Evolutionary conservation across 768 basidiomycete genomes (phyloP).

Genomic region (Pisolithus marmoratus): DNA sequence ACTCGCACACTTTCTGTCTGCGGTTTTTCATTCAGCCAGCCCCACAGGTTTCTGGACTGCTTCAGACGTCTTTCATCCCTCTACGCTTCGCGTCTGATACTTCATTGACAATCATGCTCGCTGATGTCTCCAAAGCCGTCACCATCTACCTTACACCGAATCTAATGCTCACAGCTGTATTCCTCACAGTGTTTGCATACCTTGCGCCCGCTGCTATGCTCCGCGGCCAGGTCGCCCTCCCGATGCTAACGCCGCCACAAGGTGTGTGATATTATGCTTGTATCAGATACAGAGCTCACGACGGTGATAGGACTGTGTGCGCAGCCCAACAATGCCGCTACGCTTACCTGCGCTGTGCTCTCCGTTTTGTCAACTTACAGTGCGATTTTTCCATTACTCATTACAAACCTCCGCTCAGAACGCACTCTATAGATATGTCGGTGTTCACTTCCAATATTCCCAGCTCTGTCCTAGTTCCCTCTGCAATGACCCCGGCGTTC

Average conservation of each 20-base stretch:
- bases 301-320: conserved; percentile 58
- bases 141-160: conserved; percentile 65
- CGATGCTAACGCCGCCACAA: conserved; percentile 60
- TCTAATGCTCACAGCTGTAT: conserved; percentile 56
- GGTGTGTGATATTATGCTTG: conserved; percentile 36
- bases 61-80: not conserved
- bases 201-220: conserved; percentile 62
- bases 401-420: not conserved
- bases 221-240: conserved; percentile 55
- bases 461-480: conserved; percentile 50
- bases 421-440: conserved; percentile 47
- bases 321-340: conserved; percentile 41
- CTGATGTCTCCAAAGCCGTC: conserved; percentile 61
- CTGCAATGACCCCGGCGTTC: conserved; percentile 55
- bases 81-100: not conserved
- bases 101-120: conserved; percentile 45
- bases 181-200: conserved; percentile 63
- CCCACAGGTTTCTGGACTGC: conserved; percentile 13
- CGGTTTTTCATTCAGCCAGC: conserved; percentile 3
- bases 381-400: conserved; percentile 26
- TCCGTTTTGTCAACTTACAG: conserved; percentile 58
- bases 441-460: conserved; percentile 56
- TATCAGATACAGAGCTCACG: conserved; percentile 4
- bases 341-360: conserved; percentile 50
- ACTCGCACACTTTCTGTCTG: not conserved